Evolutionary conservation across 164 flowering plant genomes (phyloP).

Genomic region (Stephania japonica): DNA sequence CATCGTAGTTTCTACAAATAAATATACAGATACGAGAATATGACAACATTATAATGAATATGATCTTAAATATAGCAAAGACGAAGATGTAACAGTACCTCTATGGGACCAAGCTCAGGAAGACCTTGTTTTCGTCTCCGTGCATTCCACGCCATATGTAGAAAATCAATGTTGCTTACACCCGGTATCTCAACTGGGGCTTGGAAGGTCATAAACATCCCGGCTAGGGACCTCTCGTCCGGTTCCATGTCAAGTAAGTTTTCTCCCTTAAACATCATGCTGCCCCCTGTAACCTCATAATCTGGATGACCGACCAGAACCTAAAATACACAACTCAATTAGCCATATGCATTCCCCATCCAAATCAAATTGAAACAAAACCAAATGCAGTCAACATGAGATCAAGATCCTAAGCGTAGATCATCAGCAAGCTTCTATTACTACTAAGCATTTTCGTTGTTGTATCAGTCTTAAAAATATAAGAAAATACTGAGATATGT

Average conservation of each 20-base stretch:
- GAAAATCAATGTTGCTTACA: slow-evolving; percentile 75
- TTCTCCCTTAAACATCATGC: slow-evolving; percentile 75
- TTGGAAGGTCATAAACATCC: slow-evolving; percentile 96
- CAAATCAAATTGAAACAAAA: not conserved
- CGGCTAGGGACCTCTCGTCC: slow-evolving; percentile 88
- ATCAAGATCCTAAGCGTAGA: not conserved
- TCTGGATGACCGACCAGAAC: slow-evolving; percentile 99
- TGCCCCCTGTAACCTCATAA: slow-evolving; percentile 95
- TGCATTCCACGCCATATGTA: slow-evolving; percentile 93
- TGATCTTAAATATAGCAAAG: not conserved
- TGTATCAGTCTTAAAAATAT: not conserved
- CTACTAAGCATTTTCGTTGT: not conserved
- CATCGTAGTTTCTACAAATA: not conserved
- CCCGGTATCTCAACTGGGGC: slow-evolving; percentile 93
- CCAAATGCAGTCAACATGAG: not conserved
- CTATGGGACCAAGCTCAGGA: slow-evolving; percentile 76
- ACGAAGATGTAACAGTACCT: slow-evolving; percentile 37
- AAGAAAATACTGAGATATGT: not conserved
- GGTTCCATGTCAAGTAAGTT: slow-evolving; percentile 90
- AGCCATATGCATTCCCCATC: not conserved
- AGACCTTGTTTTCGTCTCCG: slow-evolving; percentile 64
- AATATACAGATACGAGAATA: not conserved
- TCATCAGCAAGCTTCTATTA: not conserved
- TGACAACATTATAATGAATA: not conserved
- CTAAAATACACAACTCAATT: slow-evolving; percentile 30